Evolutionary conservation across 352 stramenopile genomes (phyloP).

Genomic region (Pythium folliculosum): DNA sequence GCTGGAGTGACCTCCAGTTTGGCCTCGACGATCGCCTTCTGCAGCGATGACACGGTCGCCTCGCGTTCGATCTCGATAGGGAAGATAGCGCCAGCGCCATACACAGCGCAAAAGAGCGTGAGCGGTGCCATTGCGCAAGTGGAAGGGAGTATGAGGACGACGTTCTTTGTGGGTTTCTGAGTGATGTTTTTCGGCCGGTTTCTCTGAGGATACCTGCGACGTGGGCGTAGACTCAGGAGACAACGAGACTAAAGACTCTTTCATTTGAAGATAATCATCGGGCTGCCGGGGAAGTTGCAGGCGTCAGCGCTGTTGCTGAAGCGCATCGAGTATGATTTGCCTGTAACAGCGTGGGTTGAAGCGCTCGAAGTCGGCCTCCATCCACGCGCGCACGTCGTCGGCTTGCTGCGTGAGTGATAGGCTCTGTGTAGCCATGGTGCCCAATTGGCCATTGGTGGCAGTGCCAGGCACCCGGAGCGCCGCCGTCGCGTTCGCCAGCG

Average conservation of each 20-base stretch:
- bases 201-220: no score
- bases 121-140: no score
- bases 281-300: no score
- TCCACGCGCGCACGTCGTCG: slow-evolving; percentile 10
- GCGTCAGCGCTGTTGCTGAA: not conserved
- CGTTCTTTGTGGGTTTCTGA: no score
- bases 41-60: no score
- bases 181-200: no score
- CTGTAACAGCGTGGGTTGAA: slow-evolving; percentile 22
- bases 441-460: not conserved
- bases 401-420: slow-evolving; percentile 6
- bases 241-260: not conserved
- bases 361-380: slow-evolving; percentile 18
- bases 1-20: no score
- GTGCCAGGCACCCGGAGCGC: slow-evolving; percentile 35
- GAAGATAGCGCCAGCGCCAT: no score
- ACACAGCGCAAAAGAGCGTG: no score
- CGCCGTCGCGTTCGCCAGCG: slow-evolving; percentile 34
- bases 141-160: no score
- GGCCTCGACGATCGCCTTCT: no score
- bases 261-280: not conserved
- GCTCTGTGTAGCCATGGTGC: not conserved
- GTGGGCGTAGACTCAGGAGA: not conserved
- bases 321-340: slow-evolving; percentile 7
- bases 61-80: no score